These are phyloP conservation scores for Blepharisma undulans DNA, from an alignment of 169 alveolate genomes.

Conservation along the genomic window DNA sequence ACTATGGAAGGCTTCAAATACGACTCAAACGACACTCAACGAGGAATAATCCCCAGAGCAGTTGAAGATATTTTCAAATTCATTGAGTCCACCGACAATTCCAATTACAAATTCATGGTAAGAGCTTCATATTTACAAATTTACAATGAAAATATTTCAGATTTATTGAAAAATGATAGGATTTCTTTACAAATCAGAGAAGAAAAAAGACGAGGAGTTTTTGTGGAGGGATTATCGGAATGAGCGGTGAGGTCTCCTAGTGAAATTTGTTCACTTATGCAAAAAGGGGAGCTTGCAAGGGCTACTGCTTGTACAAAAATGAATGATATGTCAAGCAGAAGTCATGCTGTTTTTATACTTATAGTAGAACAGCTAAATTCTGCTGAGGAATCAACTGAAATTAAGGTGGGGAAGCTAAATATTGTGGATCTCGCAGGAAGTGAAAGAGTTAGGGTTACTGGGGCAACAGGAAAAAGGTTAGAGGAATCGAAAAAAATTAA, in stretches of 20 bases:
- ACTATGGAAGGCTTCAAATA: constrained; percentile 90
- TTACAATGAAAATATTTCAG: constrained; percentile 88
- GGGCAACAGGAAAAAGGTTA: constrained; percentile 89
- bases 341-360: constrained; percentile 88
- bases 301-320: constrained; percentile 85
- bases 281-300: constrained; percentile 80
- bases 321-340: constrained; percentile 85
- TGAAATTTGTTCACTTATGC: constrained; percentile 83
- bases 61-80: constrained; percentile 84
- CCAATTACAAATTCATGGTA: constrained; percentile 79
- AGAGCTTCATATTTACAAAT: constrained; percentile 87
- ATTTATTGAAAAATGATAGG: constrained; percentile 81
- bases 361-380: constrained; percentile 82
- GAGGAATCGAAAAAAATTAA: constrained; percentile 90
- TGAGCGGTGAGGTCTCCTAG: constrained; percentile 88
- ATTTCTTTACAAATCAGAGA: constrained; percentile 75
- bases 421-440: constrained; percentile 90
- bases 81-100: constrained; percentile 57
- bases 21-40: constrained; percentile 71
- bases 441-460: constrained; percentile 84
- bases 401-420: constrained; percentile 85
- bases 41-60: constrained; percentile 89
- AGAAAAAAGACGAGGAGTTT: constrained; percentile 85
- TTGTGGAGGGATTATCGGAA: constrained; percentile 85
- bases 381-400: constrained; percentile 77